Conservation (phyloP, 2,329 filamentous ascomycete genomes). For the Diaporthe australafricana region DNA sequence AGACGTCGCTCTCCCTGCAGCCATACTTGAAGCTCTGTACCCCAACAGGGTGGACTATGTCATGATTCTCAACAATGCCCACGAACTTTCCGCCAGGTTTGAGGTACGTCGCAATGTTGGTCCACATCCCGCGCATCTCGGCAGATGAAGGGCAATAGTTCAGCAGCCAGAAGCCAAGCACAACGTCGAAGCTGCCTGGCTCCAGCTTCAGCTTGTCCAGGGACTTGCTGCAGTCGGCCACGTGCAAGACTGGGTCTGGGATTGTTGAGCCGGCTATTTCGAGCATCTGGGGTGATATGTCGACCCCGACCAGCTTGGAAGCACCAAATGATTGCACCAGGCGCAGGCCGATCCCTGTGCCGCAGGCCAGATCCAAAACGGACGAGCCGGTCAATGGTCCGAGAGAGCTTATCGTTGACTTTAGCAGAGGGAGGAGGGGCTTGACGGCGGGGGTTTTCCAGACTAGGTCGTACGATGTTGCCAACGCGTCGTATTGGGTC, state of each 20-base stretch:
- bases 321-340: not conserved
- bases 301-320: constrained; percentile 11
- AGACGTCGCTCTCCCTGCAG: not conserved
- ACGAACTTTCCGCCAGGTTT: not conserved
- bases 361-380: not conserved
- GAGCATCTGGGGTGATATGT: constrained; percentile 10
- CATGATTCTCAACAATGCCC: not conserved
- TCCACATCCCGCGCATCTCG: constrained; percentile 14
- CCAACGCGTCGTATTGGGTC: constrained; percentile 10
- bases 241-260: not conserved
- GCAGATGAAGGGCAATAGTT: not conserved
- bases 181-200: not conserved
- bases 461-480: constrained; percentile 13
- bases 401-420: not conserved
- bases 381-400: not conserved
- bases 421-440: not conserved
- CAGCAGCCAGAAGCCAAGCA: constrained; percentile 15
- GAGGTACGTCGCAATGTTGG: not conserved
- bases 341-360: constrained; percentile 16
- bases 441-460: not conserved
- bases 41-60: not conserved
- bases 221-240: constrained; percentile 8
- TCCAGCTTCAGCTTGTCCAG: not conserved
- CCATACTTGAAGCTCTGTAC: constrained; percentile 12
- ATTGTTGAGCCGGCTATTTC: not conserved